These are phyloP conservation scores for Claviceps lovelessii DNA, from an alignment of 2,329 filamentous ascomycete genomes.

Conservation along the genomic window DNA sequence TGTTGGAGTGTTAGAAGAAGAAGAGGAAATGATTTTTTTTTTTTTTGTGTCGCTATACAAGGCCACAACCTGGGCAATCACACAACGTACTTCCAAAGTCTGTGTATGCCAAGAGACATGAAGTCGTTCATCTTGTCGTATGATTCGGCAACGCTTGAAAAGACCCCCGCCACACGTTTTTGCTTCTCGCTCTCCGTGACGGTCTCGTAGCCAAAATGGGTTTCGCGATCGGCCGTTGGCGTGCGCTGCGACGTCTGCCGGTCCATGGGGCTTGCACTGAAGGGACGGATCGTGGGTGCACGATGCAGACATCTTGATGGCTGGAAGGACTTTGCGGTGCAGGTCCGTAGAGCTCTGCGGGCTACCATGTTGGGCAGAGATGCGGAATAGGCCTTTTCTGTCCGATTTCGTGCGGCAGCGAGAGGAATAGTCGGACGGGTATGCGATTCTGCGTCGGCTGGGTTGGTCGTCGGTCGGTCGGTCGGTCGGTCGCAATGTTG, in stretches of 20 bases:
- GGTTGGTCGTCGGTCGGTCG: background rate
- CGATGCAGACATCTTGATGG: constrained; percentile 7
- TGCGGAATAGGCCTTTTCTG: background rate
- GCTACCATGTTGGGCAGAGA: constrained; percentile 13
- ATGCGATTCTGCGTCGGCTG: background rate
- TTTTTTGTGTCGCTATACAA: too few species aligned
- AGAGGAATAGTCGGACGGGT: background rate
- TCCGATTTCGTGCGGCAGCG: background rate
- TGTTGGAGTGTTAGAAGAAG: constrained; percentile 12
- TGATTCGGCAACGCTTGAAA: constrained; percentile 83
- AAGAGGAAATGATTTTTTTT: background rate
- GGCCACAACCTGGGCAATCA: constrained; percentile 2
- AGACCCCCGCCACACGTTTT: constrained; percentile 64
- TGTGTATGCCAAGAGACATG: constrained; percentile 95
- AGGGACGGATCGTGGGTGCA: constrained; percentile 11
- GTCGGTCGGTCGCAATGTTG: background rate
- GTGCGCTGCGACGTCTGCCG: constrained; percentile 10
- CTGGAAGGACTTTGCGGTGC: constrained; percentile 12
- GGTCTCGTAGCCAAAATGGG: constrained; percentile 85
- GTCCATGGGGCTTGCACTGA: constrained; percentile 16
- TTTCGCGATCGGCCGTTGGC: constrained; percentile 40
- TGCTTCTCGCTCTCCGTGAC: constrained; percentile 67
- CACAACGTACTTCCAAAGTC: constrained; percentile 64
- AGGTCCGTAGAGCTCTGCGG: constrained; percentile 16
- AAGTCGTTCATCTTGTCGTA: constrained; percentile 99